phyloP scores from a whole-genome alignment of 2,329 filamentous ascomycete genomes.

The Colletotrichum eleusines region DNA sequence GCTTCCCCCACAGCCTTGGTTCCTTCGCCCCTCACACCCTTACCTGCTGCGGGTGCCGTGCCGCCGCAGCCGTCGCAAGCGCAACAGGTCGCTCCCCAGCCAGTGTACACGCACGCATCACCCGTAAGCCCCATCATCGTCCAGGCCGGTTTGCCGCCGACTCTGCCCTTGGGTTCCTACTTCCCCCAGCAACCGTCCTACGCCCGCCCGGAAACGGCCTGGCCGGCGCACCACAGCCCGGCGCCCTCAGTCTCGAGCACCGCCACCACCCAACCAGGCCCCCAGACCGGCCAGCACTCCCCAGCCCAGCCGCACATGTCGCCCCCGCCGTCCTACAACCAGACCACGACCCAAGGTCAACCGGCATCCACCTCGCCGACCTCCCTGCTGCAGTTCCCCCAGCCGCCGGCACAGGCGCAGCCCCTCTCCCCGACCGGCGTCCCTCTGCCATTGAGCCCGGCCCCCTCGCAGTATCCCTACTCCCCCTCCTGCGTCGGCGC shows the following conservation, averaged over 20 bases:
- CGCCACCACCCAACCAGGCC: not conserved
- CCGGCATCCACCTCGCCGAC: constrained; percentile 9
- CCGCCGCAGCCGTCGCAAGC: constrained; percentile 3
- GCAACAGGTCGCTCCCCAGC: not conserved
- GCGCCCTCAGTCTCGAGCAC: constrained; percentile 16
- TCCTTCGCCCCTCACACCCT: not conserved
- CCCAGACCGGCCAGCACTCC: constrained; percentile 11
- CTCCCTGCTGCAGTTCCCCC: constrained; percentile 15
- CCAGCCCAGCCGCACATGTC: constrained; percentile 15
- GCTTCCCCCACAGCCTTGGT: not conserved
- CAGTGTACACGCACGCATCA: not conserved
- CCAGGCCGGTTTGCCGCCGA: constrained; percentile 29
- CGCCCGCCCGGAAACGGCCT: constrained; percentile 3
- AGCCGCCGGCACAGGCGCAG: constrained; percentile 5
- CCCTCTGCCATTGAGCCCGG: constrained; percentile 1
- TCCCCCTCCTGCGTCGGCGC: constrained; percentile 23
- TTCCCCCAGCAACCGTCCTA: constrained; percentile 37
- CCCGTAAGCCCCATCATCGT: constrained; percentile 18
- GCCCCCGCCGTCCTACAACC: constrained; percentile 33
- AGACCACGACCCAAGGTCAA: not conserved
- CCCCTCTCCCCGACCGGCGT: constrained; percentile 25
- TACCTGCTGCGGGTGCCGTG: not conserved
- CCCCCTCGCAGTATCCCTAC: constrained; percentile 23
- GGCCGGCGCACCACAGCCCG: constrained; percentile 24
- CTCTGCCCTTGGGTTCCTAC: constrained; percentile 29